phyloP scores from a whole-genome alignment of 192 early-diverging fungal genomes.

The Coemansia reversa region DNA sequence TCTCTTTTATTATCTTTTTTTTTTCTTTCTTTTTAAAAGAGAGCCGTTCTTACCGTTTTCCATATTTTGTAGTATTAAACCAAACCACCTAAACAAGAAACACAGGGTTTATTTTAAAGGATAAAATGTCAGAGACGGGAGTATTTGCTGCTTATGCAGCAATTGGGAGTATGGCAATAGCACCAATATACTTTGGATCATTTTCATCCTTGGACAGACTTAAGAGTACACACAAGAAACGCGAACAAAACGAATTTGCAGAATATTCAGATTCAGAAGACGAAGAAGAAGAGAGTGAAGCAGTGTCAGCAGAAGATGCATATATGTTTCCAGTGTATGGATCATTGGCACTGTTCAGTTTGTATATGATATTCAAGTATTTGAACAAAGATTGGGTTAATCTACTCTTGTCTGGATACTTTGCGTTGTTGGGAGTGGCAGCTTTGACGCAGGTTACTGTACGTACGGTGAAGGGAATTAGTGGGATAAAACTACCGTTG shows the following conservation, averaged over 20 bases:
- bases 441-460: constrained; percentile 69
- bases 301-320: constrained; percentile 83
- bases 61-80: too few relatives aligned
- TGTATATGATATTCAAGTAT: constrained; percentile 88
- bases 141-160: constrained; percentile 78
- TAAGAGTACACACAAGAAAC: constrained; percentile 49
- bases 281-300: constrained; percentile 71
- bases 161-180: constrained; percentile 79
- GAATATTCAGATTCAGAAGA: constrained; percentile 64
- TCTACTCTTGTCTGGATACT: constrained; percentile 79
- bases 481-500: constrained; percentile 62
- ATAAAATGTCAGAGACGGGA: constrained; percentile 25
- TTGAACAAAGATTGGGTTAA: constrained; percentile 85
- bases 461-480: constrained; percentile 49
- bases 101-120: too few relatives aligned
- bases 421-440: constrained; percentile 78
- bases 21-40: too few relatives aligned
- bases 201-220: constrained; percentile 66
- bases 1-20: too few relatives aligned
- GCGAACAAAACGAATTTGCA: constrained; percentile 38
- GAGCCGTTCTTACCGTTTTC: too few relatives aligned
- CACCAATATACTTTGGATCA: constrained; percentile 87
- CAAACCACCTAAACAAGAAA: too few relatives aligned
- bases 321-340: constrained; percentile 93
- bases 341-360: constrained; percentile 71